A percentile compares a stretch with the other conserved stretches of the same genome.
Conservation (phyloP, 176 grass and related monocot species). For the Rhynchospora breviuscula region DNA sequence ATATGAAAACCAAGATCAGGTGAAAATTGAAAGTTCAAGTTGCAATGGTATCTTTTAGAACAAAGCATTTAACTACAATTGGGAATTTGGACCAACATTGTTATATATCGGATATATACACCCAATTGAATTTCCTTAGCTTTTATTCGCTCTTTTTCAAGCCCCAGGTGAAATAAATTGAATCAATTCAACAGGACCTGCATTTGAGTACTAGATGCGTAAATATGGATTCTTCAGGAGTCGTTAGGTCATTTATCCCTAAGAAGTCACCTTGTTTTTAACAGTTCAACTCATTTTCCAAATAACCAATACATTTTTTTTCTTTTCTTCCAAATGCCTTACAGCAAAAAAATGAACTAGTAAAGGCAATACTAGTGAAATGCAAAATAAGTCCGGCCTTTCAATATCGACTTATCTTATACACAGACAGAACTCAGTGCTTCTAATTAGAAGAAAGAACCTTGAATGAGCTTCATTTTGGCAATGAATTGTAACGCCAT, state of each 20-base stretch:
- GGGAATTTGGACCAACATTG: not conserved
- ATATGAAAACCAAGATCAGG: not conserved
- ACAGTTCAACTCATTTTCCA: not conserved
- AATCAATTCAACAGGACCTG: not conserved
- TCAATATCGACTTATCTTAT: not conserved
- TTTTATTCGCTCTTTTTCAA: not conserved
- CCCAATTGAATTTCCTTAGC: not conserved
- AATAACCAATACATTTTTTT: not conserved
- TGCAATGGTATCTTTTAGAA: not conserved
- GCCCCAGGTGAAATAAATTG: not conserved
- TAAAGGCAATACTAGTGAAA: not conserved
- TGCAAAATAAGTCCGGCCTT: not conserved
- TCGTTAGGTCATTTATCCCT: not conserved
- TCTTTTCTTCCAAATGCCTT: not conserved
- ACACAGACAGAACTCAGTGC: not conserved
- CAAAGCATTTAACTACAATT: not conserved
- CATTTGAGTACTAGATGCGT: not conserved
- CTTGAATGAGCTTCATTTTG: slow-evolving; percentile 26
- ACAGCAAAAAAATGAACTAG: not conserved
- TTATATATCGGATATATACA: not conserved
- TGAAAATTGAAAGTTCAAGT: not conserved
- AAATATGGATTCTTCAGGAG: not conserved
- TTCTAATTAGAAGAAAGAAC: slow-evolving; percentile 3
- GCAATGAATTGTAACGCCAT: not conserved
- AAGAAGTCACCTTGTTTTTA: not conserved